Evolutionary conservation across 768 basidiomycete species (phyloP), one percentile per base, ranked within the genome.

Genomic region (Pisolithus marmoratus): DNA sequence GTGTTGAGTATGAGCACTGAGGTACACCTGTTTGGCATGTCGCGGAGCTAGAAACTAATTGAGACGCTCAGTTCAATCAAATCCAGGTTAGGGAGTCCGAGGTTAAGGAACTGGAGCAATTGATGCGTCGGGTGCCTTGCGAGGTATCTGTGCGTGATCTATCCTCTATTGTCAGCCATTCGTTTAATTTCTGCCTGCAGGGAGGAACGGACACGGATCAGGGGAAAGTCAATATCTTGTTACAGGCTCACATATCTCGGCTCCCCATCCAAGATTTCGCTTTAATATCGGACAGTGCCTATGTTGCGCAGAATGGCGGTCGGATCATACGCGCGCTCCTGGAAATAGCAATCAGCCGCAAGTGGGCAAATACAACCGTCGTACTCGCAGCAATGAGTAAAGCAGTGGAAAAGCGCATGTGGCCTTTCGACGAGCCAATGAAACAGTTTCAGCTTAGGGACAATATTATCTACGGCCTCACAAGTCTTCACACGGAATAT

Each of bases 371-470:
- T 58, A 85, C 84, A 38, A 81, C 87, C 11, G 75, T 79, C 2
- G 85, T 88, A 11, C 78, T 98, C 22, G 84, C 94, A 77, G 84
- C 85, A 3, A 80, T 99, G 70, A 91, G 92, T 74, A 98, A 98
- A 67, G 90, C 92, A 3, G 79, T 95, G 49, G 91, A 95, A 67
- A 88, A 87, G 63, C 82, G 90, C 23, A 70, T 96, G 60, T 99
- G 96, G 96, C 90, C 94, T 2, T 97, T 85, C 65, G 88, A 94
- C 42, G 89, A 98, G 53, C 95, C 94, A 3, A 72, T 99, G 29
- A 81, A 73, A 56, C 93, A 97, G 62, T 90, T 87, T 60, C 70
- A 77, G 29, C 78, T 98, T 20, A 89, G 87, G 56, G 66, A 71
- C 24, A 91, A 95, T 40, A 79, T 92, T 8, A 63, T 96, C 46